Evolutionary conservation across 2,329 filamentous ascomycete species (phyloP).

Genomic region (Clarireedia monteithiana): DNA sequence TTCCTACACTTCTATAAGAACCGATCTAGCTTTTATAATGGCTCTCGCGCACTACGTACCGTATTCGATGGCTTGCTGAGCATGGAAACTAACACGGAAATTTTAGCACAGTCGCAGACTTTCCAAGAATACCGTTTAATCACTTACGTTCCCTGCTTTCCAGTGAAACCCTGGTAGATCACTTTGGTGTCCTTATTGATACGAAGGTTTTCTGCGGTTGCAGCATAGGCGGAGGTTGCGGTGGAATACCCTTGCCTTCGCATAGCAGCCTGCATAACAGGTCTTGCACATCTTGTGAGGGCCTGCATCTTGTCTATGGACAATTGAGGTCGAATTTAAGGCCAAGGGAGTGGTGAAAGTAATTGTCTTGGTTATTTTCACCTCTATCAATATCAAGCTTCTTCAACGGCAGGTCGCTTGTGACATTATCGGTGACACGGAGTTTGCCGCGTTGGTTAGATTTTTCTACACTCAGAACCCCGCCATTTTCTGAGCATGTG

Average conservation of each 20-base stretch:
- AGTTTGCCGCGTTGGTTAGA: neutral
- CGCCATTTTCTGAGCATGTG: neutral
- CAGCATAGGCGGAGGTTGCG: slow-evolving; percentile 58
- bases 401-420: slow-evolving; percentile 10
- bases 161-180: slow-evolving; percentile 94
- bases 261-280: slow-evolving; percentile 59
- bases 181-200: slow-evolving; percentile 93
- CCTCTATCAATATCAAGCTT: slow-evolving; percentile 2
- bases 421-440: neutral
- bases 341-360: slow-evolving; percentile 11
- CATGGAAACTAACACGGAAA: slow-evolving; percentile 70
- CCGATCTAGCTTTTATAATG: slow-evolving; percentile 15
- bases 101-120: slow-evolving; percentile 24
- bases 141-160: slow-evolving; percentile 88
- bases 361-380: slow-evolving; percentile 11
- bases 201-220: slow-evolving; percentile 77
- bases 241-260: slow-evolving; percentile 71
- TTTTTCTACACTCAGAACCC: neutral
- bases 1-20: slow-evolving; percentile 50
- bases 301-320: slow-evolving; percentile 65
- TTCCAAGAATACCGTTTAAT: neutral
- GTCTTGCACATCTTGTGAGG: slow-evolving; percentile 64
- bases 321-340: slow-evolving; percentile 26
- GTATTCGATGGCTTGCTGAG: slow-evolving; percentile 96
- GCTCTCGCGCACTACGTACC: slow-evolving; percentile 46